Conservation (phyloP, 1,139 yeast species). For the Hyphopichia burtonii region DNA sequence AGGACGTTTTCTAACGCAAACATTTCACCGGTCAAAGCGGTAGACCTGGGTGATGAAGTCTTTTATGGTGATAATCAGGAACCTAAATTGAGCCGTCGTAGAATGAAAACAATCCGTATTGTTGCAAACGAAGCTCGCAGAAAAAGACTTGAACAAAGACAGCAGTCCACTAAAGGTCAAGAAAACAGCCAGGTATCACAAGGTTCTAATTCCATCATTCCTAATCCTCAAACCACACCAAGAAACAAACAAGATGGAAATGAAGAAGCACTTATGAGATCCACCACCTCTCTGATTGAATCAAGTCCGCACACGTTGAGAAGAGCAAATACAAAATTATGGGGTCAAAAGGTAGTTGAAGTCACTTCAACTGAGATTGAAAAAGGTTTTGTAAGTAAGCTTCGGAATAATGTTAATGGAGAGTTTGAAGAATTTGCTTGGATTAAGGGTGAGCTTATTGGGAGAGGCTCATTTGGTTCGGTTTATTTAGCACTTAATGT, state of each 20-base stretch:
- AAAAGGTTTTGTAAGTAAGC: conserved; percentile 55
- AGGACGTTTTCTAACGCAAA: conserved; percentile 50
- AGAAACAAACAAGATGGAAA: neutral
- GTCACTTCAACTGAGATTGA: conserved; percentile 75
- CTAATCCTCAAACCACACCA: neutral
- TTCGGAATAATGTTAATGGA: conserved; percentile 60
- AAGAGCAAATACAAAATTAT: conserved; percentile 87
- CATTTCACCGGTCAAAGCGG: conserved; percentile 35
- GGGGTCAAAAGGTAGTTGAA: conserved; percentile 95
- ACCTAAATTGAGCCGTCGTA: conserved; percentile 28
- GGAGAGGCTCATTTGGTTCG: conserved; percentile 96
- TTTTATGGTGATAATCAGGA: conserved; percentile 31
- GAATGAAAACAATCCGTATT: conserved; percentile 83
- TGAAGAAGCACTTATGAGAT: neutral
- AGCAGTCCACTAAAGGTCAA: conserved; percentile 3
- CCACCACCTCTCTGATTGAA: neutral
- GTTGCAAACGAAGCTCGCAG: conserved; percentile 85
- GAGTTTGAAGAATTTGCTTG: conserved; percentile 86
- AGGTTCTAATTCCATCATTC: no score
- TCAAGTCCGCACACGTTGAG: conserved; percentile 35
- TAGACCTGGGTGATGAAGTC: conserved; percentile 33
- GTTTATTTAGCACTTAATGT: conserved; percentile 91
- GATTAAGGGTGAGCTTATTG: conserved; percentile 97
- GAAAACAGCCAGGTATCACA: no score
- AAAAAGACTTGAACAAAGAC: conserved; percentile 46